Evolutionary conservation across 2,329 filamentous ascomycete species (phyloP).

Genomic region (Talaromyces piceae): DNA sequence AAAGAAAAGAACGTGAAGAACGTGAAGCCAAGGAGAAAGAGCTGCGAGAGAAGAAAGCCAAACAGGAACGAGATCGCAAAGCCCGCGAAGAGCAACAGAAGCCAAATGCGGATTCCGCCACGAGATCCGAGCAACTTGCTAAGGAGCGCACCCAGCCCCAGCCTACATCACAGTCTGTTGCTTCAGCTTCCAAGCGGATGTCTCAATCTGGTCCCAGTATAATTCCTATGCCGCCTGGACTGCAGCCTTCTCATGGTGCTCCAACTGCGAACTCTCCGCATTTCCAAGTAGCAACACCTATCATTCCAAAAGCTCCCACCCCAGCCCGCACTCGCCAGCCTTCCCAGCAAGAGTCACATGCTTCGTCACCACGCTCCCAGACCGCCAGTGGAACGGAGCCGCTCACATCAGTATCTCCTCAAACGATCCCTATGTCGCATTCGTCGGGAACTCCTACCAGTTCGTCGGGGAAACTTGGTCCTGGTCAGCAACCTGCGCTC

Average conservation of each 20-base stretch:
- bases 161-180: constrained; percentile 15
- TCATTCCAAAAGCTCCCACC: constrained; percentile 72
- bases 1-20: constrained; percentile 68
- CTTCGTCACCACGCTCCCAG: constrained; percentile 55
- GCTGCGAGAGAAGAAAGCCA: constrained; percentile 59
- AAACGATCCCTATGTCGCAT: constrained; percentile 56
- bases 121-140: constrained; percentile 36
- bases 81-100: constrained; percentile 40
- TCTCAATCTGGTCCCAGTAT: constrained; percentile 45
- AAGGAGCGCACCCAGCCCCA: constrained; percentile 43
- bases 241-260: constrained; percentile 47
- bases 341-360: constrained; percentile 69
- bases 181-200: constrained; percentile 43
- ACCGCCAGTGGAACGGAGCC: constrained; percentile 44
- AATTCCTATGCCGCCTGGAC: constrained; percentile 47
- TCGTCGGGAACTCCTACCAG: constrained; percentile 58
- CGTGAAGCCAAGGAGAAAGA: constrained; percentile 61
- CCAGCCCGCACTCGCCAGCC: constrained; percentile 68
- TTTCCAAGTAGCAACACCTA: constrained; percentile 69
- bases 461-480: constrained; percentile 52
- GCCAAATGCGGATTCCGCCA: constrained; percentile 44
- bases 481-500: constrained; percentile 45
- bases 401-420: constrained; percentile 55
- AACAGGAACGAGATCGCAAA: constrained; percentile 55
- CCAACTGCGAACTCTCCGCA: constrained; percentile 66